phyloP scores from a whole-genome alignment of 352 stramenopile species.

The Aphanomyces cochlioides region DNA sequence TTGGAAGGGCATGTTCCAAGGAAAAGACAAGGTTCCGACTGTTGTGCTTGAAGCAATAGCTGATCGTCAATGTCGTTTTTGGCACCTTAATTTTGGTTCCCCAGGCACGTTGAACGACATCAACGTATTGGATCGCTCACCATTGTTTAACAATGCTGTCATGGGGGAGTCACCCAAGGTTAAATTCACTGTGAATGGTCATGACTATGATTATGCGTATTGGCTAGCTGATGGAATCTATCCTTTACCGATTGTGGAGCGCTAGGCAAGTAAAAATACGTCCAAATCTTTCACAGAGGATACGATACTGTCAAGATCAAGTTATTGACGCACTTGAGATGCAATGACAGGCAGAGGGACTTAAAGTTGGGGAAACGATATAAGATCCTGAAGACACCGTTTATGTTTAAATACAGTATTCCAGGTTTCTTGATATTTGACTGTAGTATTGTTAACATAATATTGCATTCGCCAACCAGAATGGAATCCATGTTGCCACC shows the following conservation, averaged over 20 bases:
- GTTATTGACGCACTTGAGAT: too few species aligned
- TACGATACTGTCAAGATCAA: too few species aligned
- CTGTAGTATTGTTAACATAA: too few species aligned
- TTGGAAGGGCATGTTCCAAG: conserved; percentile 6
- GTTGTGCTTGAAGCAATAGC: conserved; percentile 26
- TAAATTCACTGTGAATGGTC: conserved; percentile 8
- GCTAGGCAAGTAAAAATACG: too few species aligned
- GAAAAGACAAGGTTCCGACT: conserved; percentile 17
- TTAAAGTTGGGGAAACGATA: too few species aligned
- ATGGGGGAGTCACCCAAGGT: not conserved
- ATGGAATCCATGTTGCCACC: too few species aligned
- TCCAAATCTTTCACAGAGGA: too few species aligned
- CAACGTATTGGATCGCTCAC: conserved; percentile 24
- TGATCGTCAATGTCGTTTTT: not conserved
- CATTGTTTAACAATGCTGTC: conserved; percentile 10
- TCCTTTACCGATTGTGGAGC: not conserved
- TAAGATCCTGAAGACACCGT: too few species aligned
- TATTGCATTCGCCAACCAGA: too few species aligned
- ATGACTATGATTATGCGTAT: conserved; percentile 2
- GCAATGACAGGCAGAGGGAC: too few species aligned
- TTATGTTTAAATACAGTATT: too few species aligned
- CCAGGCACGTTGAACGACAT: conserved; percentile 26
- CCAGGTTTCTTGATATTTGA: too few species aligned
- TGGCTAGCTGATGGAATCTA: conserved; percentile 26
- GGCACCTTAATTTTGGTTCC: conserved; percentile 26